Evolutionary conservation across 768 basidiomycete species (phyloP).

Genomic region (Lentinula detonsa): DNA sequence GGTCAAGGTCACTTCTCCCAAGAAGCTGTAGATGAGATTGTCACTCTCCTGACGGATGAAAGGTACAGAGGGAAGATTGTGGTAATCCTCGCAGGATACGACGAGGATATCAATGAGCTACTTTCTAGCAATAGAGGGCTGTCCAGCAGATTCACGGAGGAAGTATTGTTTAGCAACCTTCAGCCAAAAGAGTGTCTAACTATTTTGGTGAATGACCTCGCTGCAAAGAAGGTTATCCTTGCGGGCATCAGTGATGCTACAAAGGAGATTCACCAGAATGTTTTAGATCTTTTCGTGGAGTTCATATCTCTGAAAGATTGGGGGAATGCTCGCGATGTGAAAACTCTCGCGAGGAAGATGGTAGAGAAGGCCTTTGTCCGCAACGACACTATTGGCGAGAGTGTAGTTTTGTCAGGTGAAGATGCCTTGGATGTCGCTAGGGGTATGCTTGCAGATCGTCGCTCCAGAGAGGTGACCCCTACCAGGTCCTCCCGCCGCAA

Average conservation of each 20-base stretch:
- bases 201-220: slow-evolving; percentile 27
- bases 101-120: slow-evolving; percentile 38
- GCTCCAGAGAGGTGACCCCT: neutral
- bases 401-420: neutral
- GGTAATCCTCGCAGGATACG: slow-evolving; percentile 42
- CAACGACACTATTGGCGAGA: neutral
- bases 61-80: slow-evolving; percentile 32
- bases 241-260: slow-evolving; percentile 16
- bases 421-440: neutral
- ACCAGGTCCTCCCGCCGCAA: neutral
- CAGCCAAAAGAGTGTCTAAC: slow-evolving; percentile 26
- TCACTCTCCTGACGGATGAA: slow-evolving; percentile 38
- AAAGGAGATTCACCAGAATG: slow-evolving; percentile 13
- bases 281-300: slow-evolving; percentile 19
- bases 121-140: slow-evolving; percentile 36
- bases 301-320: slow-evolving; percentile 34
- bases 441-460: neutral
- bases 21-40: slow-evolving; percentile 70
- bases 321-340: slow-evolving; percentile 43
- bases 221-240: slow-evolving; percentile 21
- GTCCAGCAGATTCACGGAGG: slow-evolving; percentile 41
- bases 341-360: slow-evolving; percentile 32
- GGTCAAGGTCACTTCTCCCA: slow-evolving; percentile 56
- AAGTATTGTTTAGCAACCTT: slow-evolving; percentile 33
- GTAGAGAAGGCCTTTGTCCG: slow-evolving; percentile 20